Conservation (phyloP, 371 early-diverging fungal genomes). For the Funneliformis caledonium region DNA sequence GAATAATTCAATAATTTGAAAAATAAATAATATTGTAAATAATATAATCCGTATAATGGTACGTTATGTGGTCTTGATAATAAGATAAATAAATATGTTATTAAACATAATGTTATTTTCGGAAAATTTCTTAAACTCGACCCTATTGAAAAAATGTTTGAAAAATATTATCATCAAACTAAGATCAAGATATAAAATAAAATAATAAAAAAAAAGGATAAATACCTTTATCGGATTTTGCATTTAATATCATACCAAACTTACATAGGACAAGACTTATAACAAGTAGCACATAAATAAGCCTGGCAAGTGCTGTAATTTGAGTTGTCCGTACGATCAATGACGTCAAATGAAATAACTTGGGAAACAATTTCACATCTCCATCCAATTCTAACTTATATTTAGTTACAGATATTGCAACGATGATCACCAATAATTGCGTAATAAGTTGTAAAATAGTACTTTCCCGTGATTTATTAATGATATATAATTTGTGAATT, state of each 20-base stretch:
- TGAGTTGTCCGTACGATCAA: neutral
- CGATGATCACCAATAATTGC: neutral
- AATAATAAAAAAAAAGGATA: neutral
- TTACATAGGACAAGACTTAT: constrained; percentile 43
- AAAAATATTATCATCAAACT: neutral
- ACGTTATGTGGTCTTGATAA: constrained; percentile 67
- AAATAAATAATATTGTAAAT: constrained; percentile 54
- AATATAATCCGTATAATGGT: constrained; percentile 61
- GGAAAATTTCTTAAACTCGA: constrained; percentile 36
- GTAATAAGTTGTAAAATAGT: neutral
- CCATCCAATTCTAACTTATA: constrained; percentile 26
- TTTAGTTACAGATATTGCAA: neutral
- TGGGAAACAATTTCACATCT: neutral
- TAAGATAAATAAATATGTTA: constrained; percentile 60
- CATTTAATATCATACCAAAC: constrained; percentile 36
- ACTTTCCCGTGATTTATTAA: neutral
- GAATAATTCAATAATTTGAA: neutral
- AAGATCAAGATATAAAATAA: too few species aligned
- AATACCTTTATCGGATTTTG: constrained; percentile 28
- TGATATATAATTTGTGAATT: neutral
- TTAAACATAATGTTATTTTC: constrained; percentile 41
- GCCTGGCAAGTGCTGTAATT: constrained; percentile 48
- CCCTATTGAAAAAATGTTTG: constrained; percentile 21
- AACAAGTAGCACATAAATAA: constrained; percentile 48
- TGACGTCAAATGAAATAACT: neutral